Evolutionary conservation across 1,284 basidiomycete species (phyloP).

Genomic region (Puccinia horiana): DNA sequence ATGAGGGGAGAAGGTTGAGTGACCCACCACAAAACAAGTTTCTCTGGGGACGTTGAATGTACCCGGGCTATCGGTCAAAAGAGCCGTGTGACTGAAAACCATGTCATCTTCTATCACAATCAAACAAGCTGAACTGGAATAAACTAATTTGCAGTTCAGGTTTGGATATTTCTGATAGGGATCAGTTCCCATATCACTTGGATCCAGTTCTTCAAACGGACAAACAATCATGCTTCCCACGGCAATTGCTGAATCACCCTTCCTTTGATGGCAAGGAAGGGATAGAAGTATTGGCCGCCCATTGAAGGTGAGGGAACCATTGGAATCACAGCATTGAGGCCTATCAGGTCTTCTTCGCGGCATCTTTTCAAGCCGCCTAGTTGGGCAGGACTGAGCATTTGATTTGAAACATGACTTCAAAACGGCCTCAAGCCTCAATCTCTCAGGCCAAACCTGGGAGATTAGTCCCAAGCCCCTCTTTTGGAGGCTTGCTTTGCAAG

Average conservation of each 20-base stretch:
- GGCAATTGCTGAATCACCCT: no score
- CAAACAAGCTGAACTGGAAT: not conserved
- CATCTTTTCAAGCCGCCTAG: not conserved
- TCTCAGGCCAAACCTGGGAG: no score
- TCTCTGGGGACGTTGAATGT: not conserved
- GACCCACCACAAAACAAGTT: not conserved
- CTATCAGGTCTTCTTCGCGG: no score
- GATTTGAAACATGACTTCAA: slow-evolving; percentile 10
- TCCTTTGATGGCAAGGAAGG: no score
- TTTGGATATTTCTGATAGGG: not conserved
- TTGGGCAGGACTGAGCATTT: not conserved
- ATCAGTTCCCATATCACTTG: not conserved
- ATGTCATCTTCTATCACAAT: slow-evolving; percentile 1
- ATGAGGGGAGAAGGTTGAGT: not conserved
- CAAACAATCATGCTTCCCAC: not conserved
- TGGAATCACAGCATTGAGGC: no score
- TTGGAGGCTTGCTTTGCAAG: no score
- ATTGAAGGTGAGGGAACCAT: no score
- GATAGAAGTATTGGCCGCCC: no score
- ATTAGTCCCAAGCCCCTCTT: no score
- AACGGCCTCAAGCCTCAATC: no score
- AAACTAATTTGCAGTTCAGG: slow-evolving; percentile 13
- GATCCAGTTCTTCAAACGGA: not conserved
- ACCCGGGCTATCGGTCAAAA: not conserved
- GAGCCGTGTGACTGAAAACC: not conserved